Evolutionary conservation across 192 early-diverging fungal species (phyloP), one percentile per base, ranked within the genome.

Genomic region (Haplosporangium gracile): DNA sequence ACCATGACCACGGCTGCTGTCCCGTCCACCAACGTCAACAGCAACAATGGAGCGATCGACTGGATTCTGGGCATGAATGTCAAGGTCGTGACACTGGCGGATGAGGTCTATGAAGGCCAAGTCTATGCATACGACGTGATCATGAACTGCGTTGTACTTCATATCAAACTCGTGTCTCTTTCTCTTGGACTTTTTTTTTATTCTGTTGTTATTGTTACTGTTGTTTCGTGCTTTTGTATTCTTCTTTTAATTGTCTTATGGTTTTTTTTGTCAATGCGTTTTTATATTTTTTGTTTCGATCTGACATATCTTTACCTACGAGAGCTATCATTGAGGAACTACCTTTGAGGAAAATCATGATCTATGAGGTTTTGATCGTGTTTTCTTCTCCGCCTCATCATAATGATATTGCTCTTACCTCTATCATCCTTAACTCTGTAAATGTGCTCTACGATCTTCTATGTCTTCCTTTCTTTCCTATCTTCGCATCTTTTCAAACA

Each of bases 121-220:
- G 88, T 94, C 76, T 94, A 90, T 75, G 88, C 93, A 4, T 91
- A 90, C 69, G 93, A 94, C 84, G 68, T 85, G 49, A 90, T 83
- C 45, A 93, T 91, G 43, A 93, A 92, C 82, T 92, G 91, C 76
- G 70, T 94, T 85, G 93, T 90, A 71, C 89, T 94, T 88, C 89
- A 94, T 92, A 93, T 92, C 93, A 90, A 87, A 88, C 91, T 89
- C 88, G 73, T 84, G 71, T 78, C 81, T 38, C 78, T 26, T 70
- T 60, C 34, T 51, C 18, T 51, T 18, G 42, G 42, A 51, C 15
- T 4, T 49, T 75, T 74, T 1, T 26, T 47, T 76, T 70, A 0
- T 43, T 75, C 70, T 45, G 51, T 68, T 39, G 20, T 24, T 16
- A 22, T 57, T 71, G 4, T 51, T 39, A 36, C n/a, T 60, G 18